Evolutionary conservation across 768 basidiomycete genomes (phyloP).

Genomic region (Amanita polypyramis): DNA sequence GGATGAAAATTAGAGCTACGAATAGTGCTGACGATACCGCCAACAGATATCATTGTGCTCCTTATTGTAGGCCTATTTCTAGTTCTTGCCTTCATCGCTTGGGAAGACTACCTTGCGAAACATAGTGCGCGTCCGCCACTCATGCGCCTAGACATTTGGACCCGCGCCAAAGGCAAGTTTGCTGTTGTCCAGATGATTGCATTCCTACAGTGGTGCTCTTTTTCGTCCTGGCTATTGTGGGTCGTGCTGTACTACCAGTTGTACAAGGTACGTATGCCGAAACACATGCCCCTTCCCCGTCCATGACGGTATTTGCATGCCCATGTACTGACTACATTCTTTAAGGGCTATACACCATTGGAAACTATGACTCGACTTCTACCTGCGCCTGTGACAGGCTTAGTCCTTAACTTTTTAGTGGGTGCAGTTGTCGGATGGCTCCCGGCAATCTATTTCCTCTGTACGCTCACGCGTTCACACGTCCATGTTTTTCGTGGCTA

Average conservation of each 20-base stretch:
- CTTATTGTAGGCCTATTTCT: conserved; percentile 55
- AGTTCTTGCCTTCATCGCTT: conserved; percentile 46
- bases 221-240: conserved; percentile 38
- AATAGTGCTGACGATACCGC: not conserved
- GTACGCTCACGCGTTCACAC: conserved; percentile 20
- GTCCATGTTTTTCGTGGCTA: not conserved
- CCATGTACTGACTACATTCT: conserved; percentile 21
- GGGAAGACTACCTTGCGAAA: conserved; percentile 50
- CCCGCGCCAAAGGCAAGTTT: conserved; percentile 44
- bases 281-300: too few species aligned
- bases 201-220: conserved; percentile 48
- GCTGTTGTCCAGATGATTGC: conserved; percentile 45
- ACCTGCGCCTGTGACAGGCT: conserved; percentile 61
- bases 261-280: not conserved
- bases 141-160: conserved; percentile 50
- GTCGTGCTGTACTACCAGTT: conserved; percentile 11
- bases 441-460: conserved; percentile 44
- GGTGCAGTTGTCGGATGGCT: conserved; percentile 49
- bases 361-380: conserved; percentile 56
- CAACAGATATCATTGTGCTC: conserved; percentile 59
- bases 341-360: conserved; percentile 59
- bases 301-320: too few species aligned
- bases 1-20: not conserved
- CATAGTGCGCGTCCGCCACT: conserved; percentile 38
- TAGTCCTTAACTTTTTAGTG: conserved; percentile 54